phyloP scores from a whole-genome alignment of 768 basidiomycete species.

The Boletus sp. region DNA sequence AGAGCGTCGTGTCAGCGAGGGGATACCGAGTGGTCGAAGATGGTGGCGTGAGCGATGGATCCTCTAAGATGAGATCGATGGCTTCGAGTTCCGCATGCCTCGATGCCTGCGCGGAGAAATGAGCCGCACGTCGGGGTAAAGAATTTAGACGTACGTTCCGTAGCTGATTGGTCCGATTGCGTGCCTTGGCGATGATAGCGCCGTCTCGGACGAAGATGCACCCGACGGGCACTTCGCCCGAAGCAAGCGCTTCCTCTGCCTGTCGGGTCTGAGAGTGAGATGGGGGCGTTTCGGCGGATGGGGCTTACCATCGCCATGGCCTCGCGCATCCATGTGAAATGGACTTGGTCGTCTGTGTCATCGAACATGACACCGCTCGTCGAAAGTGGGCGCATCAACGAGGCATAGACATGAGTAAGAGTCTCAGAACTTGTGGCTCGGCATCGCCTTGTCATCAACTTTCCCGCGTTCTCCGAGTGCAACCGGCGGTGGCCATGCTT shows the following conservation, averaged over 20 bases:
- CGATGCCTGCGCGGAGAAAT: constrained; percentile 63
- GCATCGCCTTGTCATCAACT: constrained; percentile 4
- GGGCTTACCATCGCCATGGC: constrained; percentile 76
- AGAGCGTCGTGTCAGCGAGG: constrained; percentile 77
- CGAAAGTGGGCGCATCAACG: not conserved
- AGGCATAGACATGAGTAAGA: not conserved
- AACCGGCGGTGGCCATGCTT: not conserved
- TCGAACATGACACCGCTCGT: not conserved
- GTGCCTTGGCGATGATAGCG: constrained; percentile 76
- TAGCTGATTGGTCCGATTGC: constrained; percentile 94
- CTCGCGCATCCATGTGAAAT: constrained; percentile 74
- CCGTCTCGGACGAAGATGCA: constrained; percentile 88
- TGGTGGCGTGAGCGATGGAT: constrained; percentile 54
- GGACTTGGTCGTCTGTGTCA: constrained; percentile 19
- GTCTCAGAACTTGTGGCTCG: not conserved
- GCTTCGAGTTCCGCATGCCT: constrained; percentile 97
- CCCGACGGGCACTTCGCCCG: constrained; percentile 93
- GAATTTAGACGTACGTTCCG: constrained; percentile 61
- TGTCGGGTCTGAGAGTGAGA: constrained; percentile 29
- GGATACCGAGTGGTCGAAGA: constrained; percentile 47
- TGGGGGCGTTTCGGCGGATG: not conserved
- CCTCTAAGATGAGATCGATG: constrained; percentile 80
- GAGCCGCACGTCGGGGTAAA: not conserved
- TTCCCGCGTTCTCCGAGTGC: constrained; percentile 4
- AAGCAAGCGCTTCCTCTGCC: constrained; percentile 84